Conservation (phyloP, 495 filamentous ascomycete species). For the Tuber magnatum region DNA sequence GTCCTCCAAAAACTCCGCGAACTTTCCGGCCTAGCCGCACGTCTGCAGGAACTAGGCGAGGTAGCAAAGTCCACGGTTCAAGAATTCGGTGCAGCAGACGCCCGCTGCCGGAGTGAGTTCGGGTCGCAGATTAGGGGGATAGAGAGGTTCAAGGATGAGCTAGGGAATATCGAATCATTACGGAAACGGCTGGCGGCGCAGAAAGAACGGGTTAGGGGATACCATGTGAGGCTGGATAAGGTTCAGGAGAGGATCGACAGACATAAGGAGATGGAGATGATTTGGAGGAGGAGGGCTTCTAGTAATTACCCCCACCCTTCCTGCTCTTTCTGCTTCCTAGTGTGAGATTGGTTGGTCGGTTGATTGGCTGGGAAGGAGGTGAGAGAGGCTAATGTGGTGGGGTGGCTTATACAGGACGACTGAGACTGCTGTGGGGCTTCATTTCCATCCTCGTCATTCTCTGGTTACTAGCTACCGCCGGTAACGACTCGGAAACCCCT, state of each 20-base stretch:
- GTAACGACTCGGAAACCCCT: conserved; percentile 19
- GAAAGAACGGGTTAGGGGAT: conserved; percentile 53
- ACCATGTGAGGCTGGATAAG: conserved; percentile 28
- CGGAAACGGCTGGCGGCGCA: conserved; percentile 59
- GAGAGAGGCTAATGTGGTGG: conserved; percentile 1
- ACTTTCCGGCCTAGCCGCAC: conserved; percentile 59
- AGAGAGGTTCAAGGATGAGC: conserved; percentile 62
- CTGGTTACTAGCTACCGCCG: conserved; percentile 37
- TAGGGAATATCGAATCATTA: conserved; percentile 58
- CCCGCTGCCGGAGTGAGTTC: conserved; percentile 56
- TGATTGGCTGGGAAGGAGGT: neutral
- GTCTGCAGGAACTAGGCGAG: conserved; percentile 62
- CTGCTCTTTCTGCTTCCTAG: neutral
- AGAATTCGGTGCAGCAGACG: conserved; percentile 57
- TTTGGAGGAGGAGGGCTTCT: conserved; percentile 36
- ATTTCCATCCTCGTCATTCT: conserved; percentile 39
- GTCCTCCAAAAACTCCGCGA: conserved; percentile 68
- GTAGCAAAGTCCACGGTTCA: conserved; percentile 55
- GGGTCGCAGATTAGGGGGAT: conserved; percentile 59
- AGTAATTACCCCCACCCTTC: conserved; percentile 24
- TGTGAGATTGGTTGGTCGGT: neutral
- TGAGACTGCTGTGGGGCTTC: conserved; percentile 37
- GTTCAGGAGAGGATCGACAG: conserved; percentile 35
- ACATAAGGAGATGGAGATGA: conserved; percentile 37
- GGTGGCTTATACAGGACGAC: conserved; percentile 25